Evolutionary conservation across 257 asterid genomes (phyloP).

Genomic region (Verbena officinalis): DNA sequence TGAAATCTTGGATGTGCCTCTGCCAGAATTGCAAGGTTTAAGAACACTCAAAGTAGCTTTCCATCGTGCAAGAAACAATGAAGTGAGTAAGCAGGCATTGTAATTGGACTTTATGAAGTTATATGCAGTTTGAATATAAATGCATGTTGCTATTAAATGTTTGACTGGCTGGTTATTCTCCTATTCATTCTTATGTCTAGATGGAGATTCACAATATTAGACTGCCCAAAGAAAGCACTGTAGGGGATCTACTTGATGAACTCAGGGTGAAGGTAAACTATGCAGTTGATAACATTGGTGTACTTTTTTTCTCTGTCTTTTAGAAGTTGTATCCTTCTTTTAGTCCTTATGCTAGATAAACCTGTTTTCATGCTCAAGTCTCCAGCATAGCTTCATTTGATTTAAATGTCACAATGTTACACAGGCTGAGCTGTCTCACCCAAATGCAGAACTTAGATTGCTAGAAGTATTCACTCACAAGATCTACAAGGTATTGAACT

Average conservation of each 20-base stretch:
- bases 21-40: conserved; percentile 63
- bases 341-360: conserved; percentile 7
- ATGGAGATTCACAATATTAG: conserved; percentile 47
- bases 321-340: conserved; percentile 11
- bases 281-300: conserved; percentile 21
- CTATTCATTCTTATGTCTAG: conserved; percentile 28
- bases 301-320: conserved; percentile 17
- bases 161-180: conserved; percentile 19
- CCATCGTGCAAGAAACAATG: conserved; percentile 45
- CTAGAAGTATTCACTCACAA: conserved; percentile 65
- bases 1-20: conserved; percentile 68
- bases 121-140: conserved; percentile 8
- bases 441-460: conserved; percentile 64
- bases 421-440: conserved; percentile 65
- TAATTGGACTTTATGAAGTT: conserved; percentile 19
- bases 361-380: conserved; percentile 21
- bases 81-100: conserved; percentile 42
- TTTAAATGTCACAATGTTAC: conserved; percentile 13
- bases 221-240: conserved; percentile 56
- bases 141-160: conserved; percentile 12
- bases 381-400: conserved; percentile 24
- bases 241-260: conserved; percentile 56
- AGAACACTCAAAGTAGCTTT: conserved; percentile 65
- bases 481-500: conserved; percentile 57
- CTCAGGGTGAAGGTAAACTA: conserved; percentile 49